Evolutionary conservation across 176 grass and related monocot genomes (phyloP), one percentile per base, ranked within the genome.

Genomic region (Thalia dealbata): DNA sequence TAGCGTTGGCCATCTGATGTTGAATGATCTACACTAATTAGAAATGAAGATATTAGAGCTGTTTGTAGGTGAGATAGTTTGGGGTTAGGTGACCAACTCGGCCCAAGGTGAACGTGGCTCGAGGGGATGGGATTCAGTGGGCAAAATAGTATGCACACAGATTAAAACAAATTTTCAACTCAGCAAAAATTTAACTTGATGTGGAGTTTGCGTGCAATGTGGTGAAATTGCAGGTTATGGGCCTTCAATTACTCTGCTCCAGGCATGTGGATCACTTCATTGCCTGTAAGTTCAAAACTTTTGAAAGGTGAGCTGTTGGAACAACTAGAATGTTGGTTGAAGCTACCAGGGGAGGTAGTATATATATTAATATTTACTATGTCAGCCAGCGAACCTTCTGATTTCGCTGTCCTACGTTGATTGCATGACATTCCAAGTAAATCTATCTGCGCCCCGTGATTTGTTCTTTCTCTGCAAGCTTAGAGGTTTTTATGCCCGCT

Each of bases 1-100:
- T 10, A 14, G 7, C n/a, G 38, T 44, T 75, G 65, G 65, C 65
- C 7, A 67, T 67, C 64, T 42, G 64, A 43, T 43, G 54, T 44
- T 75, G n/a, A 22, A 26, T 18, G 11, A 6, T 27, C 16, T 15
- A 6, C 18, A 30, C 23, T 18, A 14, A 51, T 27, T 7, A 28
- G 11, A 7, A n/a, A n/a, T n/a, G n/a, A n/a, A 51, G 25, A 51
- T 22, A 11, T 41, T 7, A 7, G 14, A 32, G 7, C 7, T 30
- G 24, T 56, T 38, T 42, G 11, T 60, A 42, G 18, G 62, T 38
- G 30, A 15, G 41, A 72, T 12, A 50, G 81, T 67, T 83, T 56
- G 28, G 56, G 76, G 75, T 83, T 83, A 68, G 81, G 74, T 83
- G 61, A 78, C 48, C 81, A 67, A 77, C 11, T 51, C 58, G 30